A percentile compares a stretch with the other conserved stretches of the same genome.
phyloP scores from a whole-genome alignment of 352 stramenopile species.

The Thalassiosira pacifica region DNA sequence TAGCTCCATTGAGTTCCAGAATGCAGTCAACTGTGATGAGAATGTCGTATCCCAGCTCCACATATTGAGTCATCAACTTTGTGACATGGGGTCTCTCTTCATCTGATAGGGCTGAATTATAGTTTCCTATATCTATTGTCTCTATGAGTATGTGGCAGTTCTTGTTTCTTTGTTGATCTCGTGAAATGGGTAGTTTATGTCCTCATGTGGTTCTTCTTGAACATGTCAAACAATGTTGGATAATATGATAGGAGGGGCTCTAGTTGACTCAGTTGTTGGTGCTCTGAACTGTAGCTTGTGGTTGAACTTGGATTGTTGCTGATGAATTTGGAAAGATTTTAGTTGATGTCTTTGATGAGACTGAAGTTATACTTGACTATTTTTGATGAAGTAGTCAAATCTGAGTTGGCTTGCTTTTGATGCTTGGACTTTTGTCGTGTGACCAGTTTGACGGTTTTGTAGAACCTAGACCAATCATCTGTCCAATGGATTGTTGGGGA shows the following conservation, averaged over 20 bases:
- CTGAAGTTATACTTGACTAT: no score
- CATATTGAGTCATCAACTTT: conserved; percentile 3
- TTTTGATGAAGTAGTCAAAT: background rate
- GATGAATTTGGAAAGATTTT: background rate
- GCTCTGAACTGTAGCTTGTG: conserved; percentile 2
- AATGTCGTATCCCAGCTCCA: conserved; percentile 10
- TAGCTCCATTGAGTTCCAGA: background rate
- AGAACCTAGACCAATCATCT: background rate
- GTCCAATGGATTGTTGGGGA: background rate
- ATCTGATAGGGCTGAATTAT: background rate
- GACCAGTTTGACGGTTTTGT: background rate
- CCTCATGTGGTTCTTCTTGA: no score
- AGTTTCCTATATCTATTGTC: conserved; percentile 14
- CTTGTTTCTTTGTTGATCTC: no score
- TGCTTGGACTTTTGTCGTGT: background rate
- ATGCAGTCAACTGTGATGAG: conserved; percentile 9
- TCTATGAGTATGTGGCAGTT: background rate
- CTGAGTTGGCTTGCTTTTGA: background rate
- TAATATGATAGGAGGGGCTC: background rate
- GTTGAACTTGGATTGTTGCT: background rate
- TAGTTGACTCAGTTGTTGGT: conserved; percentile 1
- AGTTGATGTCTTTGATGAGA: background rate
- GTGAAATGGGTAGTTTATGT: no score
- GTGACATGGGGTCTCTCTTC: background rate
- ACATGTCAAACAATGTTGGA: no score